Base-by-base conservation (phyloP, 352 stramenopile species). In the Globisporangium nodosum region DNA sequence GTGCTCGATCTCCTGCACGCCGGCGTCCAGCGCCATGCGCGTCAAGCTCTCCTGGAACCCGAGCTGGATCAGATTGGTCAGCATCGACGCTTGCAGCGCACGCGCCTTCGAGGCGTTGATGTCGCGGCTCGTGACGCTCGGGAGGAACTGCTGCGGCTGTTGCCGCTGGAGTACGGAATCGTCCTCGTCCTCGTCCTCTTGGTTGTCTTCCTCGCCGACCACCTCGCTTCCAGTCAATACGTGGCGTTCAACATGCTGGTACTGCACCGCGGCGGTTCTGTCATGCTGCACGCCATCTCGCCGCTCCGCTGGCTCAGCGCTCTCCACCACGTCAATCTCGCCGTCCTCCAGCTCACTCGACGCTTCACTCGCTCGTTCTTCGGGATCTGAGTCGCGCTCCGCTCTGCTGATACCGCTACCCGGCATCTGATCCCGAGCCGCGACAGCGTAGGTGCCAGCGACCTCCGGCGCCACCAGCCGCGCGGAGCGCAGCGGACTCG, bases 101-200 rank as follows among this genome's bases (percentile, higher is more conserved):
- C 69, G 66, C 40, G 78, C 78, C 65, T 92, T 92, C 2, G 74
- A 78, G 15, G 69, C 63, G 60, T 90, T 92, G 18, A 88, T 73
- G 15, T 75, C 72, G 40, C 65, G 69, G 51, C 81, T 89, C 2
- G 75, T 87, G n/a, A 73, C 54, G 39, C 47, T 49, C 11, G 39
- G 24, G 4, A 43, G 13, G 30, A 49, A 15, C 48, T 47, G 35
- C 35, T 58, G 24, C 16, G 39, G 24, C 24, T 27, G 24, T 46
- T 46, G 40, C 1, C 12, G 40, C 40, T 46, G 40, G 40, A 46
- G 40, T 16, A 16, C 3, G 3, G 8, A 8, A 12, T 39, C 33
- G 33, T 46, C 40, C 13, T 18, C 12, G 18, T 20, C 40, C n/a
- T 46, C 40, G 18, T 56, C 58, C 8, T 55, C 47, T n/a, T 50